A percentile compares a stretch with the other conserved stretches of the same genome.
Evolutionary conservation across 2,329 filamentous ascomycete species (phyloP).

Genomic region (Claviceps purpurea): DNA sequence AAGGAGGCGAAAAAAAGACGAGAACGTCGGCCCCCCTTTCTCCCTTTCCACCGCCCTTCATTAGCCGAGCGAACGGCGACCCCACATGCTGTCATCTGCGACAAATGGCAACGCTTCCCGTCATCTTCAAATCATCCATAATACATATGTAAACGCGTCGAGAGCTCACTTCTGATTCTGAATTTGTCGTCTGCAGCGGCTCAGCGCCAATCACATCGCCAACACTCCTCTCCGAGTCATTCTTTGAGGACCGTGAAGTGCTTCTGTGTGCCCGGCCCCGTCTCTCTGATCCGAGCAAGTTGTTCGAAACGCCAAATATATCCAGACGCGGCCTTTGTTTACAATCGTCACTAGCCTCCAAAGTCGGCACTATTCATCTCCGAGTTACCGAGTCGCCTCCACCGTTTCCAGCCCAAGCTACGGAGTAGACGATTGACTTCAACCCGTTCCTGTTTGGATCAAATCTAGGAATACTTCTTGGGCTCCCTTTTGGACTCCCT

Average conservation of each 20-base stretch:
- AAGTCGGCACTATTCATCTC: not conserved
- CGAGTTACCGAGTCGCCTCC: not conserved
- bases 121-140: too few species aligned
- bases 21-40: not conserved
- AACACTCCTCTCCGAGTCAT: not conserved
- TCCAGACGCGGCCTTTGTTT: not conserved
- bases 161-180: not conserved
- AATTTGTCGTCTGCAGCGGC: not conserved
- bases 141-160: not conserved
- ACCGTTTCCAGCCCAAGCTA: not conserved
- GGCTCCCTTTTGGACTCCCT: not conserved
- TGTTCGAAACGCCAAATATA: not conserved
- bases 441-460: not conserved
- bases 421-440: not conserved
- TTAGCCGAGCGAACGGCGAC: slow-evolving; percentile 3
- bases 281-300: not conserved
- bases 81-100: not conserved
- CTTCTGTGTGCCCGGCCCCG: not conserved
- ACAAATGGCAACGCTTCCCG: not conserved
- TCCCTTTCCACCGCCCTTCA: not conserved
- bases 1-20: not conserved
- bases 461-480: not conserved
- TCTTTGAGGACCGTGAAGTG: not conserved
- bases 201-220: not conserved
- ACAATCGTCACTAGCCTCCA: not conserved